Conservation (phyloP, 768 basidiomycete genomes). For the Calvatia gigantea region DNA sequence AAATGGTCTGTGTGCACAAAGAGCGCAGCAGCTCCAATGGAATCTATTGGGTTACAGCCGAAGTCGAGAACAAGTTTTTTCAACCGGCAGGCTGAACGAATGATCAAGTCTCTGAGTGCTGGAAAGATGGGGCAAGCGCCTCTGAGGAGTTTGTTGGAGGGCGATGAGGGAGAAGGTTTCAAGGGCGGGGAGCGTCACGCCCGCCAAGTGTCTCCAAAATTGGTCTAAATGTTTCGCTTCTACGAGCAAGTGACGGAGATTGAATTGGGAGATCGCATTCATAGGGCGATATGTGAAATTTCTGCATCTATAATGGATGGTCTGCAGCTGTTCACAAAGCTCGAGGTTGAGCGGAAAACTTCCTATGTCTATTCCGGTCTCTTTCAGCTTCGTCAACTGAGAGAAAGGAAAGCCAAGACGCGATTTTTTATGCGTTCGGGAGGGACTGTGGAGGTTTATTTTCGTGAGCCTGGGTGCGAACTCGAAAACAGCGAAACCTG, state of each 20-base stretch:
- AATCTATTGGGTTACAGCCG: not conserved
- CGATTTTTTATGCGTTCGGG: not conserved
- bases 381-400: not conserved
- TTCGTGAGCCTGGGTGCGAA: not conserved
- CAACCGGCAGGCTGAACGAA: not conserved
- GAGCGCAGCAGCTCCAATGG: not conserved
- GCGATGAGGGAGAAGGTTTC: not conserved
- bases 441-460: not conserved
- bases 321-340: not conserved
- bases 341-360: not conserved
- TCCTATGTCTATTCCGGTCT: not conserved
- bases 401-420: not conserved
- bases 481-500: not conserved
- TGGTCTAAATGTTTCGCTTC: not conserved
- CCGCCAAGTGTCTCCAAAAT: not conserved
- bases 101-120: not conserved
- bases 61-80: not conserved
- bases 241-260: not conserved
- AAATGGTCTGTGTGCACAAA: not conserved
- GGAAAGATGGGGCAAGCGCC: not conserved
- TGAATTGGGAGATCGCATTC: not conserved
- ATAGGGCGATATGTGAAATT: not conserved
- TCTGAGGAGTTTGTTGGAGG: not conserved
- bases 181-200: not conserved
- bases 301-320: not conserved